A percentile compares a stretch with the other conserved stretches of the same genome.
Conservation (phyloP, 73 alveolate genomes). For the Paramecium sonneborni region DNA sequence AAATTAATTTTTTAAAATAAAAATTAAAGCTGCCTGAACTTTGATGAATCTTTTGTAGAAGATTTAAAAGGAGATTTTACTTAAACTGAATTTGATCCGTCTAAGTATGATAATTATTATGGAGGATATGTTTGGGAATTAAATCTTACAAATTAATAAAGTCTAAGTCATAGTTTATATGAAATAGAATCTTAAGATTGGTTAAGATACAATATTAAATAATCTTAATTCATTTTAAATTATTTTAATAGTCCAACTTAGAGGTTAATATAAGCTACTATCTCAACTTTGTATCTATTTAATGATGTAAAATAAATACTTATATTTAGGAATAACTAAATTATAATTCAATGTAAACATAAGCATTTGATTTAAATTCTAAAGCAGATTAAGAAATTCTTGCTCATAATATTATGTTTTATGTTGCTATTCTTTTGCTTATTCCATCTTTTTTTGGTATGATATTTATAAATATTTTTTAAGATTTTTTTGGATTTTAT, state of each 20-base stretch:
- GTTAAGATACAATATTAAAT: neutral
- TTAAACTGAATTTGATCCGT: neutral
- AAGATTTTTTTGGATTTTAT: conserved; percentile 28
- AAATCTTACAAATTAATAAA: neutral
- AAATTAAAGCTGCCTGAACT: conserved; percentile 6
- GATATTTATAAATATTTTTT: neutral
- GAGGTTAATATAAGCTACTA: neutral
- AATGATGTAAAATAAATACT: neutral
- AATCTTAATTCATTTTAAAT: neutral
- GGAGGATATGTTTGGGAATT: conserved; percentile 48
- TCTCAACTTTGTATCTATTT: neutral
- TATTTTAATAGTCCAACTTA: conserved; percentile 30
- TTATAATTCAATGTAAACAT: neutral
- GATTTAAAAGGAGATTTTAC: neutral
- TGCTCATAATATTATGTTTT: neutral
- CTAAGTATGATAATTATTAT: neutral
- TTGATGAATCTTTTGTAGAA: neutral
- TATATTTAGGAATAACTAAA: neutral
- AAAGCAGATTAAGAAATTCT: neutral
- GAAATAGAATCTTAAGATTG: neutral
- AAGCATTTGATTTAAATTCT: neutral
- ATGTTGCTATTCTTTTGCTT: neutral
- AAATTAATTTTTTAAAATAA: neutral
- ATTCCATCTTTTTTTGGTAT: neutral
- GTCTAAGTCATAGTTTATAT: neutral